Percentiles rank a stretch among this genome's conserved stretches.
Evolutionary conservation across 805 yeast species (phyloP).

Genomic region (Ogataea methanolica): DNA sequence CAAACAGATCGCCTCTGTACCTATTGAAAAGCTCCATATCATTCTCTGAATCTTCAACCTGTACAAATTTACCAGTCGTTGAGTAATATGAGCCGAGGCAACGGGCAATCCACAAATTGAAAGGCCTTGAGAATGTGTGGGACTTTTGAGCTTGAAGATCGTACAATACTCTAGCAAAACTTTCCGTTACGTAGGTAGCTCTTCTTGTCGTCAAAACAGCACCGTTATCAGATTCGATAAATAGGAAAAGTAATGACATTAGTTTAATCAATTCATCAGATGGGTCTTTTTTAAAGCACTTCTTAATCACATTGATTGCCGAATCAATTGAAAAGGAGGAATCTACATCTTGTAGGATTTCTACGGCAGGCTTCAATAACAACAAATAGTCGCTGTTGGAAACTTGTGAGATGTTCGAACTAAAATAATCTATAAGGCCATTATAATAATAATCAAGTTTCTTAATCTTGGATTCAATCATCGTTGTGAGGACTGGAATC

Average conservation of each 20-base stretch:
- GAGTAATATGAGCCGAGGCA: conserved; percentile 27
- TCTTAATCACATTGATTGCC: neutral
- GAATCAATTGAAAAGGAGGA: neutral
- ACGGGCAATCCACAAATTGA: conserved; percentile 30
- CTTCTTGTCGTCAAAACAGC: neutral
- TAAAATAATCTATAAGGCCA: neutral
- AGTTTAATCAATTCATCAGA: conserved; percentile 5
- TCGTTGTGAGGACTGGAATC: conserved; percentile 18
- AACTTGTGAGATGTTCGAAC: no score
- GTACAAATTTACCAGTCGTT: conserved; percentile 20
- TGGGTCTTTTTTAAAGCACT: neutral
- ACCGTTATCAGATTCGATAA: neutral
- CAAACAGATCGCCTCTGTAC: conserved; percentile 14
- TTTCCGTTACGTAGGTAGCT: neutral
- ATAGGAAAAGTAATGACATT: conserved; percentile 8
- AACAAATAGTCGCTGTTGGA: no score
- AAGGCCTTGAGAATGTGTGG: conserved; percentile 5
- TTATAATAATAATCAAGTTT: neutral
- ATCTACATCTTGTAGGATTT: neutral
- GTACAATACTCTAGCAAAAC: conserved; percentile 17
- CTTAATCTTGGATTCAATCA: conserved; percentile 2
- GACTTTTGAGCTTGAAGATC: conserved; percentile 11
- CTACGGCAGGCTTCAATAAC: no score
- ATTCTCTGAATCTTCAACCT: conserved; percentile 16
- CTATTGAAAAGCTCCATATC: conserved; percentile 7